Conservation (phyloP, 305 asterid species). For the Solanum hybrid region DNA sequence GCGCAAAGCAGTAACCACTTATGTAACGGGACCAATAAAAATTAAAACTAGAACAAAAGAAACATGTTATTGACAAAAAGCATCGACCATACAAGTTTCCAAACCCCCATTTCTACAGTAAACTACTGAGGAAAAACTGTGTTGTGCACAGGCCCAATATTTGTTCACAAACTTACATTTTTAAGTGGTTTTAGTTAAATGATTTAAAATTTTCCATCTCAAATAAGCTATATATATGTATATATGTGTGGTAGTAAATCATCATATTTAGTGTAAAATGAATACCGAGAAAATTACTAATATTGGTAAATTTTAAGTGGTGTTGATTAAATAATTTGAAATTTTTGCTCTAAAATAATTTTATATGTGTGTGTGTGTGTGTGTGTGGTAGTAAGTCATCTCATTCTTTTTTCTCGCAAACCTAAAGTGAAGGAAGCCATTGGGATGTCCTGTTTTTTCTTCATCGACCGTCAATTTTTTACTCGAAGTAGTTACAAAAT, state of each 20-base stretch:
- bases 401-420: not conserved
- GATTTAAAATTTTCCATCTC: not conserved
- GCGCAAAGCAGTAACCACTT: constrained; percentile 24
- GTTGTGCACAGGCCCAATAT: not conserved
- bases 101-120: not conserved
- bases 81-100: not conserved
- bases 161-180: not conserved
- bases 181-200: not conserved
- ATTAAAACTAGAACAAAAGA: not conserved
- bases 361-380: not conserved
- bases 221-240: not conserved
- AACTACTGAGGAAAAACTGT: not conserved
- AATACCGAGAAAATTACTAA: not conserved
- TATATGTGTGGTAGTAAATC: not conserved
- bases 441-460: not conserved
- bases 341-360: not conserved
- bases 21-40: not conserved
- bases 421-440: not conserved
- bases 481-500: not conserved
- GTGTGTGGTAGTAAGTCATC: not conserved
- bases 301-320: not conserved
- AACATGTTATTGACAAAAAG: constrained; percentile 1
- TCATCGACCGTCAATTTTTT: not conserved
- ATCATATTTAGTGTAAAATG: not conserved
- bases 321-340: not conserved